A percentile compares a stretch with the other conserved stretches of the same genome.
These are phyloP conservation scores for Saturnispora ahearnii DNA, from an alignment of 805 yeast genomes.

Conservation along the genomic window DNA sequence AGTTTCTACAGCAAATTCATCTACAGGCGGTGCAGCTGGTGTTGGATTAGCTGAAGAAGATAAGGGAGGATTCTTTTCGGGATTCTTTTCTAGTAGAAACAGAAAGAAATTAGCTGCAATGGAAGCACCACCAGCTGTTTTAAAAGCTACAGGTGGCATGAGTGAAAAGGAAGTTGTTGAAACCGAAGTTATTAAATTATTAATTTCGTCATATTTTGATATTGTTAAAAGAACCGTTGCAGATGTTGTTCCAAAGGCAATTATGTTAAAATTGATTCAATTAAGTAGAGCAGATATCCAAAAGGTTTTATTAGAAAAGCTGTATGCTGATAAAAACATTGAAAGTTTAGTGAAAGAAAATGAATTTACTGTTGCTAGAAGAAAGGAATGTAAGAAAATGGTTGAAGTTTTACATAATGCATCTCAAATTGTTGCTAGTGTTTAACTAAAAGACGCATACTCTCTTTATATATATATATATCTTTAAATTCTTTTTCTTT, in stretches of 20 bases:
- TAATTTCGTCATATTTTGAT: constrained; percentile 81
- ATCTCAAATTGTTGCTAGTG: constrained; percentile 77
- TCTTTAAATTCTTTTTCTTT: background rate
- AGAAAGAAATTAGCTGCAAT: constrained; percentile 89
- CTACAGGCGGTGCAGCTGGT: constrained; percentile 7
- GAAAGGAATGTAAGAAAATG: constrained; percentile 89
- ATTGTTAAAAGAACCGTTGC: constrained; percentile 91
- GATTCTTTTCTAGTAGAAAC: constrained; percentile 85
- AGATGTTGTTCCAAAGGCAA: constrained; percentile 90
- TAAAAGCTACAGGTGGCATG: constrained; percentile 87
- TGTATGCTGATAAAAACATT: constrained; percentile 69
- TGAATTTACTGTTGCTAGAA: constrained; percentile 85
- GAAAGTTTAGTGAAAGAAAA: constrained; percentile 81
- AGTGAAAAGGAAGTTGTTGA: constrained; percentile 94
- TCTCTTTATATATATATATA: background rate
- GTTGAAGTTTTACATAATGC: constrained; percentile 87
- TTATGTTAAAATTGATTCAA: constrained; percentile 85
- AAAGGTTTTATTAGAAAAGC: constrained; percentile 76
- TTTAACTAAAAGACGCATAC: constrained; percentile 24
- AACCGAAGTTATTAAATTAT: constrained; percentile 90
- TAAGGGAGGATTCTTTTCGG: constrained; percentile 79
- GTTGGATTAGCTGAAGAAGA: constrained; percentile 35
- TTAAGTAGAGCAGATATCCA: constrained; percentile 83
- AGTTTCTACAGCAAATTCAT: constrained; percentile 18
- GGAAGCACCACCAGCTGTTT: constrained; percentile 96